Evolutionary conservation across 257 asterid species (phyloP), one percentile per base, ranked within the genome.

Genomic region (Coffea canephora): DNA sequence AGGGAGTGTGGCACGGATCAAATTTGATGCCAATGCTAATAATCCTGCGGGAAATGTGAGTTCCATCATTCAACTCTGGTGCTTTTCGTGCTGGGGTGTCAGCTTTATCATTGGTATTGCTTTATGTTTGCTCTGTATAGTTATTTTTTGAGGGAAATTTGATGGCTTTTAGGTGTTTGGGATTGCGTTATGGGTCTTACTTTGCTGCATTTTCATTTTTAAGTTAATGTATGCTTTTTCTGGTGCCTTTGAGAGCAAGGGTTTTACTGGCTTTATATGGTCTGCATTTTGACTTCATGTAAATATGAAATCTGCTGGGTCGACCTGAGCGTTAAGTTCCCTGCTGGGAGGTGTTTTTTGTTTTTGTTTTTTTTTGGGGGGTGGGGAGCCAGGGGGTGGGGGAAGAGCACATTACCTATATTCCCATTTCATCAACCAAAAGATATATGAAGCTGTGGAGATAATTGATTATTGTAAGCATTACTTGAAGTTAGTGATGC

Each of bases 21-120:
- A 91, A 87, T 96, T 96, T 83, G 97, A 91, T 79, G 91, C 89
- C 83, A 87, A 89, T 91, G 92, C 96, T 61, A 91, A 88, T 78
- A 92, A 89, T 78, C 79, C 91, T 14, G 75, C 73, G 46, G 99
- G 92, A 66, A 96, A 96, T 81, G 99, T 96, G 91, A 90, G 99
- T 89, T 62, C 69, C 59, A 74, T 48, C 77, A 80, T 81, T 80
- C 31, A 77, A 72, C 25, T 67, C n/a, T 52, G 1, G 3, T 43
- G 31, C 9, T 18, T 31, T 45, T 72, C 9, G 1, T 1, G 4
- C 43, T 39, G 43, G 43, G 43, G 43, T 39, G 59, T 23, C 25
- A 7, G 25, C n/a, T 52, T 65, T 48, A 13, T 52, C 16, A 14
- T 25, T 3, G 12, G 13, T 0, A 11, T 9, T 46, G 5, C 5